Percentiles rank a stretch among this genome's conserved stretches.
Conservation (phyloP, 169 alveolate genomes). For the Cryptosporidium bovis region DNA sequence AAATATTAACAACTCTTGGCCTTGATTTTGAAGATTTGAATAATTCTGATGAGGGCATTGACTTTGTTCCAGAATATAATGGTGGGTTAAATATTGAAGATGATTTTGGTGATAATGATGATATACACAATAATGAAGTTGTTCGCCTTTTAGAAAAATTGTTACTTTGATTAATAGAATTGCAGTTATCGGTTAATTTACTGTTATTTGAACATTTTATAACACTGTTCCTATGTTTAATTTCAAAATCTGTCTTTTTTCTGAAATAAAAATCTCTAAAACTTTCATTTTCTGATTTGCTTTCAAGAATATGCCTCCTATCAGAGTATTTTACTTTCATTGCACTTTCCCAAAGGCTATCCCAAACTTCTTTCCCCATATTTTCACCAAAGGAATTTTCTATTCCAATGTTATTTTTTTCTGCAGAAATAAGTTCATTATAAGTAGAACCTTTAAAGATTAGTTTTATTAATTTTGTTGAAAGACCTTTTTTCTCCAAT, state of each 20-base stretch:
- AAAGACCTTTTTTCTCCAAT: slow-evolving; percentile 6
- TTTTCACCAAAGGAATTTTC: slow-evolving; percentile 25
- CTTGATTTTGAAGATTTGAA: no score
- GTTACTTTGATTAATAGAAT: no score
- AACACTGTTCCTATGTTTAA: slow-evolving; percentile 2
- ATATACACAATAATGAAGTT: no score
- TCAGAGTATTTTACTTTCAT: slow-evolving; percentile 26
- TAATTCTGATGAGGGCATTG: no score
- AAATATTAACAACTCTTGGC: no score
- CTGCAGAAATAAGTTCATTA: slow-evolving; percentile 41
- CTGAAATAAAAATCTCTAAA: slow-evolving; percentile 49
- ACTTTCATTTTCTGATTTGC: slow-evolving; percentile 2
- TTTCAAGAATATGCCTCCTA: slow-evolving; percentile 4
- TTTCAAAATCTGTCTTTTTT: slow-evolving; percentile 27
- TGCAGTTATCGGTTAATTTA: no score
- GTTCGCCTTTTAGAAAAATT: no score
- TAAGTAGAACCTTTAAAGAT: slow-evolving; percentile 53
- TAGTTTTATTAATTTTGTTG: slow-evolving; percentile 17
- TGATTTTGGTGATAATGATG: no score
- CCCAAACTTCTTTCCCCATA: slow-evolving; percentile 32
- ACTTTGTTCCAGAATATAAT: no score
- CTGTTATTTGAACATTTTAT: no score
- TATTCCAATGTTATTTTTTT: slow-evolving; percentile 44
- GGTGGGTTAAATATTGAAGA: no score
- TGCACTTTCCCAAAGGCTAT: slow-evolving; percentile 61